phyloP scores from a whole-genome alignment of 23 red algal species.

The Cyanidioschyzon merolae region DNA sequence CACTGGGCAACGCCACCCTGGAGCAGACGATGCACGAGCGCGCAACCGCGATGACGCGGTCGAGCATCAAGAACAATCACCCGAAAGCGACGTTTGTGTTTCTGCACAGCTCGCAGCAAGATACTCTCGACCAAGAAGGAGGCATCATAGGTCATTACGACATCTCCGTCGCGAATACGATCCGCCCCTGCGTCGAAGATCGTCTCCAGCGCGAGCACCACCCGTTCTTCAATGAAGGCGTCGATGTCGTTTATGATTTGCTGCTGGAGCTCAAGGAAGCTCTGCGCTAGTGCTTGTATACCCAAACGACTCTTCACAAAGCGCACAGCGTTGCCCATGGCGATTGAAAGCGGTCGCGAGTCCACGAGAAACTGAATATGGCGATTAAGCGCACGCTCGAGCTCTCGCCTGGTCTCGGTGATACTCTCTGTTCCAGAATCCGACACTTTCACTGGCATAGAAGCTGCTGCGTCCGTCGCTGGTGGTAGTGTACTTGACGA shows the following conservation, averaged over 20 bases:
- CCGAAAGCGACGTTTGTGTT: background rate
- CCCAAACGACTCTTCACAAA: constrained; percentile 19
- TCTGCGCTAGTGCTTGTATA: constrained; percentile 6
- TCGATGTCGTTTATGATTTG: constrained; percentile 7
- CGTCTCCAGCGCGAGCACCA: constrained; percentile 5
- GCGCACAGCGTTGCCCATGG: constrained; percentile 35
- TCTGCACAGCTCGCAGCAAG: background rate
- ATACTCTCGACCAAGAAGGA: constrained; percentile 16
- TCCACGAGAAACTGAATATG: constrained; percentile 37
- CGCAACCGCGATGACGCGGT: background rate
- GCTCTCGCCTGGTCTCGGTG: constrained; percentile 16
- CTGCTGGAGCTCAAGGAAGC: constrained; percentile 15
- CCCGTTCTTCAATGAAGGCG: constrained; percentile 10
- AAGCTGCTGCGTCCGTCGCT: background rate
- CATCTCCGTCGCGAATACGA: constrained; percentile 23
- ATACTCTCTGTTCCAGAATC: background rate
- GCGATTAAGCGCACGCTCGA: constrained; percentile 18
- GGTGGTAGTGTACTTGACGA: background rate
- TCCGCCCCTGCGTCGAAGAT: constrained; percentile 23
- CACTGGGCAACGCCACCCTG: background rate
- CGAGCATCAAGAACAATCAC: constrained; percentile 35
- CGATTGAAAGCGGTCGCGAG: constrained; percentile 31
- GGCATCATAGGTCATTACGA: constrained; percentile 19
- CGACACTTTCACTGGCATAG: background rate
- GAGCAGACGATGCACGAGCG: constrained; percentile 8